A percentile compares a stretch with the other conserved stretches of the same genome.
These are phyloP conservation scores for Candida sanyaensis DNA, from an alignment of 1,139 yeast species.

Conservation along the genomic window DNA sequence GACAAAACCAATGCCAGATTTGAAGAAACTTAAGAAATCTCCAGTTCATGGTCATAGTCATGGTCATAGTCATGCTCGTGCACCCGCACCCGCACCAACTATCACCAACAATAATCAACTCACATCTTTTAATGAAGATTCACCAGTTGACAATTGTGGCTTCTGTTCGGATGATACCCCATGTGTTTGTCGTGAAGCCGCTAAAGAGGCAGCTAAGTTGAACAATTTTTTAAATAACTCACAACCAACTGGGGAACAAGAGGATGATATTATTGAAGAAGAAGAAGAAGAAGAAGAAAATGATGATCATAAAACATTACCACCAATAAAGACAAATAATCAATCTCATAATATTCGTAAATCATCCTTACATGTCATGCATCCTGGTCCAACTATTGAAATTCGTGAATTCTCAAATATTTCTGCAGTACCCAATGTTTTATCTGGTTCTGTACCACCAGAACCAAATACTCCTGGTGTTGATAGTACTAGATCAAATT, in stretches of 20 bases:
- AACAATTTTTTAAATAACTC: constrained; percentile 26
- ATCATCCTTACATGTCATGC: constrained; percentile 56
- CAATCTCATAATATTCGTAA: constrained; percentile 25
- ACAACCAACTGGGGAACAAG: constrained; percentile 12
- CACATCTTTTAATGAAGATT: constrained; percentile 33
- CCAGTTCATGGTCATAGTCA: no score
- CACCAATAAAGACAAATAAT: constrained; percentile 34
- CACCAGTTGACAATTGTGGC: constrained; percentile 82
- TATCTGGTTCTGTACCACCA: constrained; percentile 13
- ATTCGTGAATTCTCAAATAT: constrained; percentile 46
- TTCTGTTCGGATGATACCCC: constrained; percentile 92
- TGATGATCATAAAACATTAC: constrained; percentile 30
- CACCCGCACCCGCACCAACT: constrained; percentile 10
- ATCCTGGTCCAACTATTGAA: constrained; percentile 67
- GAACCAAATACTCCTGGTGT: constrained; percentile 5
- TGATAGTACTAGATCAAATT: constrained; percentile 3
- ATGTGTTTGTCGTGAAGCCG: constrained; percentile 88
- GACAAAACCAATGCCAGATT: constrained; percentile 42
- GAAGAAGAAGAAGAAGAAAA: constrained; percentile 16
- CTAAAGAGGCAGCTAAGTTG: constrained; percentile 53
- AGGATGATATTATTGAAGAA: constrained; percentile 14
- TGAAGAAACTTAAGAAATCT: constrained; percentile 26
- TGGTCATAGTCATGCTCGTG: no score
- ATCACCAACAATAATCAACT: constrained; percentile 5
- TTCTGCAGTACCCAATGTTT: constrained; percentile 42